Conservation (phyloP, 208 protist genomes). For the Tritrichomonas foetus region DNA sequence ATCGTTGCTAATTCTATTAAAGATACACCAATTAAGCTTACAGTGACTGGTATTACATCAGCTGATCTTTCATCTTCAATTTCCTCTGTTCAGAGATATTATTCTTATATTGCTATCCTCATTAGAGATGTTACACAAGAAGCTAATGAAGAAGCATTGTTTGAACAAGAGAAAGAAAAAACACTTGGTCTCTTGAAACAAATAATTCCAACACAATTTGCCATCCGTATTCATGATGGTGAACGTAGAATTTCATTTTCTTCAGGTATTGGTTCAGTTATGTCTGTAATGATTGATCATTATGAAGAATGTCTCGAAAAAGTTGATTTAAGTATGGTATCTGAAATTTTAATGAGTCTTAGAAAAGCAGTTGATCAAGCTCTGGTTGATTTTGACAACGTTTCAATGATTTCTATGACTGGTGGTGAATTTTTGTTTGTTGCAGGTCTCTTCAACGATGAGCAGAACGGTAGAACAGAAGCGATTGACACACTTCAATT, state of each 20-base stretch:
- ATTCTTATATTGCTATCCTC: neutral
- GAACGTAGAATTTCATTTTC: neutral
- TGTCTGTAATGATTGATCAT: neutral
- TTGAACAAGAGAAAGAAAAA: neutral
- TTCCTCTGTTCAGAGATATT: neutral
- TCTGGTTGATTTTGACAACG: neutral
- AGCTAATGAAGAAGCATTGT: neutral
- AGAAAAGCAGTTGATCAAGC: neutral
- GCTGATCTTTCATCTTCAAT: too few relatives aligned
- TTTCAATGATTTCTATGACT: neutral
- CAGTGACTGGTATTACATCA: too few relatives aligned
- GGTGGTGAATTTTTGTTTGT: neutral
- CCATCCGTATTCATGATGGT: neutral
- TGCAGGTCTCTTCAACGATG: conserved; percentile 4
- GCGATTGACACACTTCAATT: neutral
- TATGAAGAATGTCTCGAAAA: neutral
- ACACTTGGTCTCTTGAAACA: neutral
- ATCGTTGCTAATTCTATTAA: neutral
- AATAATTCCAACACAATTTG: neutral
- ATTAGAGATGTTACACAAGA: neutral
- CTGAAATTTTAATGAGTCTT: neutral
- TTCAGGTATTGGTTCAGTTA: neutral
- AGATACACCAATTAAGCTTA: too few relatives aligned
- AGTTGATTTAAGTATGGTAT: too few relatives aligned
- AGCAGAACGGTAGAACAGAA: neutral